phyloP scores from a whole-genome alignment of 495 filamentous ascomycete species.

The Tricharina praecox region DNA sequence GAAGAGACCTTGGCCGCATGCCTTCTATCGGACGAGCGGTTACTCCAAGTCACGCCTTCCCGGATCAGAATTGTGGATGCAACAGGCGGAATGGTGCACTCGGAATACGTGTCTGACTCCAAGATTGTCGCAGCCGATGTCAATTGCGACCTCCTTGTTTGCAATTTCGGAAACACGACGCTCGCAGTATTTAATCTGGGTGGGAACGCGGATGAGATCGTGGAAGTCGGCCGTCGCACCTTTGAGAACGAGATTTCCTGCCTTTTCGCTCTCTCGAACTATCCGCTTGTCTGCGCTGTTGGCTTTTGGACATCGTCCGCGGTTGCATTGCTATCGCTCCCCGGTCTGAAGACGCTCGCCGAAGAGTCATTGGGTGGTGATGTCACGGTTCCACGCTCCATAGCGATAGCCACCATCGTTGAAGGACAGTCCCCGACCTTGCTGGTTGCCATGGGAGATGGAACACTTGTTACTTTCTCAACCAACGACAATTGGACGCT shows the following conservation, averaged over 20 bases:
- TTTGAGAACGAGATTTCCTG: constrained; percentile 61
- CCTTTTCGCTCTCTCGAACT: constrained; percentile 37
- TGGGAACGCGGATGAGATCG: constrained; percentile 38
- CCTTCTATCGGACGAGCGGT: constrained; percentile 42
- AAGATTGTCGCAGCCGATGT: constrained; percentile 64
- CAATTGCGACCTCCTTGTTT: constrained; percentile 47
- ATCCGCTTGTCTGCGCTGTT: constrained; percentile 41
- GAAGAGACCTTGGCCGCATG: constrained; percentile 56
- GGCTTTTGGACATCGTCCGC: constrained; percentile 70
- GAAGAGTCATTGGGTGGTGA: constrained; percentile 40
- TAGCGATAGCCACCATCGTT: constrained; percentile 63
- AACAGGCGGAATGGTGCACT: constrained; percentile 49
- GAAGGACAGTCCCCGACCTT: constrained; percentile 42
- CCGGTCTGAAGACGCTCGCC: constrained; percentile 44
- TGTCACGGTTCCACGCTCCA: constrained; percentile 45
- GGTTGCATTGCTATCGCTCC: constrained; percentile 51
- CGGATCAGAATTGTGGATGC: constrained; percentile 46
- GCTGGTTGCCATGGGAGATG: constrained; percentile 88
- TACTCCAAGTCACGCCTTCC: constrained; percentile 64
- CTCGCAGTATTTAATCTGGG: constrained; percentile 52
- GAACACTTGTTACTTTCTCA: constrained; percentile 72
- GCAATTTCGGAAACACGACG: constrained; percentile 53
- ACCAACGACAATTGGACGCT: constrained; percentile 40
- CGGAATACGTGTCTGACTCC: constrained; percentile 38
- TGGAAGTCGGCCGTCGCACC: constrained; percentile 39